Evolutionary conservation across 768 basidiomycete genomes (phyloP).

Genomic region (Russula ochroleuca): DNA sequence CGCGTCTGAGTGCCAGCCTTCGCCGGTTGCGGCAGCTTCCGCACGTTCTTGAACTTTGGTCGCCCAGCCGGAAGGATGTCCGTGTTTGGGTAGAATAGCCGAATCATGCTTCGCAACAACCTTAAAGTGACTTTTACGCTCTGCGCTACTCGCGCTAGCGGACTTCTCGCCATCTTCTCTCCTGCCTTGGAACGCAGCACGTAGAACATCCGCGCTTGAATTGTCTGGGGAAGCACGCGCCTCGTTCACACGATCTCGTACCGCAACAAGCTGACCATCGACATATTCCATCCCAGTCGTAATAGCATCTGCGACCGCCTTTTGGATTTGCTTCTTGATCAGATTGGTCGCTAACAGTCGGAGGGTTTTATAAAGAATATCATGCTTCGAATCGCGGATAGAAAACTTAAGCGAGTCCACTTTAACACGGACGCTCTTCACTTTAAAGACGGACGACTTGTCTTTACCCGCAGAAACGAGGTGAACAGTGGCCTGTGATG

Average conservation of each 20-base stretch:
- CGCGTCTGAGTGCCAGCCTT: conserved; percentile 54
- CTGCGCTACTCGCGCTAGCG: conserved; percentile 37
- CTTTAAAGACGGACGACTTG: conserved; percentile 64
- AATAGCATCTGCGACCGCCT: conserved; percentile 61
- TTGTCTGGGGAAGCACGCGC: conserved; percentile 36
- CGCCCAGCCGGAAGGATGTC: conserved; percentile 70
- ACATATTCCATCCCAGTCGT: conserved; percentile 80
- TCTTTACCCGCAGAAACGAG: conserved; percentile 62
- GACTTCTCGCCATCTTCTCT: conserved; percentile 44
- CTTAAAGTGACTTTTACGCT: conserved; percentile 66
- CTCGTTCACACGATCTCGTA: conserved; percentile 69
- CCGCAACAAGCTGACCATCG: conserved; percentile 85
- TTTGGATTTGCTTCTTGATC: conserved; percentile 72
- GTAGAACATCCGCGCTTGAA: conserved; percentile 50
- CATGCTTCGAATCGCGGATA: conserved; percentile 89
- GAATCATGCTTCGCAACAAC: conserved; percentile 70
- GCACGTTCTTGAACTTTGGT: conserved; percentile 48
- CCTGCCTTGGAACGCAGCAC: conserved; percentile 61
- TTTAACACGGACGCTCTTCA: conserved; percentile 68
- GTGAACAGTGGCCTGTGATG: conserved; percentile 49
- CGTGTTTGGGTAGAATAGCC: conserved; percentile 54
- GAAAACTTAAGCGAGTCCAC: conserved; percentile 85
- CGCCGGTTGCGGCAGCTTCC: conserved; percentile 41
- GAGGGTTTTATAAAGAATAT: conserved; percentile 80
- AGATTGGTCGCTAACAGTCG: conserved; percentile 74